Conservation (phyloP, 108 stramenopile genomes). For the Pseudonitzschia multiseries region DNA sequence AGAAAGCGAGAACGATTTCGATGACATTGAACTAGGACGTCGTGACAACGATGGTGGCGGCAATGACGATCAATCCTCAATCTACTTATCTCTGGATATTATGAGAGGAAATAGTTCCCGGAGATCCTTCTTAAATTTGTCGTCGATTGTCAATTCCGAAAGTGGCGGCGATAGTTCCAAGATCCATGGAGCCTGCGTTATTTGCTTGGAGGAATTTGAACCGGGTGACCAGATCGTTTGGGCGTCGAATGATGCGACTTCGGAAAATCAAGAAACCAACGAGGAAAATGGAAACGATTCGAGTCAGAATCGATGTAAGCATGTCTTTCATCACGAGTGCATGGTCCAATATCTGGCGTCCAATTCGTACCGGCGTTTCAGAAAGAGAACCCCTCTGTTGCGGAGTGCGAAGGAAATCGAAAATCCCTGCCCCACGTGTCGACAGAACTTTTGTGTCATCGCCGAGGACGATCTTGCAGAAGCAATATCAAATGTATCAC, state of each 20-base stretch:
- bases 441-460: background rate
- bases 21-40: background rate
- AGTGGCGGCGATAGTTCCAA: background rate
- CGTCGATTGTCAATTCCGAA: background rate
- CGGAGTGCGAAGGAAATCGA: background rate
- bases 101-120: background rate
- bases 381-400: background rate
- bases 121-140: background rate
- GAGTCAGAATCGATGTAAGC: background rate
- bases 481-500: background rate
- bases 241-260: background rate
- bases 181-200: background rate
- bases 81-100: background rate
- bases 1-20: background rate
- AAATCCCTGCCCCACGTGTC: constrained; percentile 5
- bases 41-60: background rate
- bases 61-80: background rate
- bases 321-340: constrained; percentile 3
- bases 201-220: background rate
- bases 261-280: background rate
- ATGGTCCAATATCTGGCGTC: constrained; percentile 4
- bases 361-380: background rate
- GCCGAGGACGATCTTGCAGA: background rate
- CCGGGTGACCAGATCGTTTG: constrained; percentile 3
- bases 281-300: background rate